These are phyloP conservation scores for Kalmusia sp. DNA, from an alignment of 2,329 filamentous ascomycete species.

Conservation along the genomic window DNA sequence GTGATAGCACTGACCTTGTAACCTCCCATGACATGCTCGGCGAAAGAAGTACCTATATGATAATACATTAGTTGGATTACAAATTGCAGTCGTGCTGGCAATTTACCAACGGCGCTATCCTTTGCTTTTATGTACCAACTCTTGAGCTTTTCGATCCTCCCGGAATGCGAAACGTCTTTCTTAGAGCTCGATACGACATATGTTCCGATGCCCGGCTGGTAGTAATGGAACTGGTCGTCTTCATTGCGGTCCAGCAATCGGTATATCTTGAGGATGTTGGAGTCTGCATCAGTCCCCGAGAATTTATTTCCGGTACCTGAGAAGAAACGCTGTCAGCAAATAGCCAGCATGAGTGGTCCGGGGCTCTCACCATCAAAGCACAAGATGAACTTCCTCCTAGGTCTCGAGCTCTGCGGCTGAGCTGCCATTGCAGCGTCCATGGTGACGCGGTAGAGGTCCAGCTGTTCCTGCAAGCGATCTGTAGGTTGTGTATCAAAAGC, in stretches of 20 bases:
- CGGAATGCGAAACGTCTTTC: slow-evolving; percentile 64
- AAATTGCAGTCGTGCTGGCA: no score
- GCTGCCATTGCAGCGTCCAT: slow-evolving; percentile 19
- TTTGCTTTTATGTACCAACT: slow-evolving; percentile 77
- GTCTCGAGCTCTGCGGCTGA: slow-evolving; percentile 7
- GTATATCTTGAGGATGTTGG: slow-evolving; percentile 70
- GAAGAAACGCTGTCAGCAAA: neutral
- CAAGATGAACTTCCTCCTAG: slow-evolving; percentile 45
- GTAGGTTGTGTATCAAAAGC: neutral
- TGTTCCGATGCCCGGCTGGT: slow-evolving; percentile 69
- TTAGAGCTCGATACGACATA: slow-evolving; percentile 65
- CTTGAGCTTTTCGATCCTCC: slow-evolving; percentile 62
- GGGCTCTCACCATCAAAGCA: slow-evolving; percentile 55
- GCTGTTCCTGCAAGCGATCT: slow-evolving; percentile 14
- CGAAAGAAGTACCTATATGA: slow-evolving; percentile 72
- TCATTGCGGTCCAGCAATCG: slow-evolving; percentile 71
- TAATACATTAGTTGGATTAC: slow-evolving; percentile 11
- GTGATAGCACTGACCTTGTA: slow-evolving; percentile 61
- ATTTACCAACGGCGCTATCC: slow-evolving; percentile 70
- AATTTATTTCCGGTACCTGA: slow-evolving; percentile 33
- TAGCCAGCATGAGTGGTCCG: slow-evolving; percentile 14
- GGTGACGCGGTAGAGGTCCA: slow-evolving; percentile 13
- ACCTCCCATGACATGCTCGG: slow-evolving; percentile 81
- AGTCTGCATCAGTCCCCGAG: slow-evolving; percentile 48
- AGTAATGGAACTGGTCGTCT: slow-evolving; percentile 60